Percentiles rank a stretch among this genome's conserved stretches.
These are phyloP conservation scores for Citropsis articulata DNA, from an alignment of 345 rosid genomes.

Conservation along the genomic window DNA sequence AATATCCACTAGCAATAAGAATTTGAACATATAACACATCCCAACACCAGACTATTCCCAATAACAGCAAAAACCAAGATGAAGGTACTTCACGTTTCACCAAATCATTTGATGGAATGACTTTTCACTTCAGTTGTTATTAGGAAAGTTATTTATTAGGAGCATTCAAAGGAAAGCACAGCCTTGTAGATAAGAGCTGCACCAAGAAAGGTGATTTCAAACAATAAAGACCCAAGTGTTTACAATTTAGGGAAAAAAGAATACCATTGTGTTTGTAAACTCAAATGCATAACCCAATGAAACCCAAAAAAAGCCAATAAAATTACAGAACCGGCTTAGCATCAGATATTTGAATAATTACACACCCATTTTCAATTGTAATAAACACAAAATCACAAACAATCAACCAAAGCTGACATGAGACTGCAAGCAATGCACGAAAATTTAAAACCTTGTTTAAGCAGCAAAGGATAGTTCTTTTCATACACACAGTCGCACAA, in stretches of 20 bases:
- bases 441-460: background rate
- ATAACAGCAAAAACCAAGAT: background rate
- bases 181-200: background rate
- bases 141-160: background rate
- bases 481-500: too few species aligned
- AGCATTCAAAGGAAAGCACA: background rate
- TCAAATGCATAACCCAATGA: background rate
- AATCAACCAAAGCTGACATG: background rate
- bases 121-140: background rate
- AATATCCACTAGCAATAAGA: background rate
- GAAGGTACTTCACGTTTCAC: background rate
- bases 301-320: background rate
- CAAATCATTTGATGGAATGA: background rate
- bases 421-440: background rate
- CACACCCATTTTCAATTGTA: background rate
- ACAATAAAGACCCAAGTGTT: background rate
- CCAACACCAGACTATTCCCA: background rate
- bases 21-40: background rate
- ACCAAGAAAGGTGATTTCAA: background rate
- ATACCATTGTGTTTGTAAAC: background rate
- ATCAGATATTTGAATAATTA: background rate
- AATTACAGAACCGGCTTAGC: background rate
- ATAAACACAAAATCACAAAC: background rate
- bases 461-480: too few species aligned
- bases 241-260: background rate